Evolutionary conservation across 176 grass and related monocot genomes (phyloP).

Genomic region (Urochloa ruziziensis): DNA sequence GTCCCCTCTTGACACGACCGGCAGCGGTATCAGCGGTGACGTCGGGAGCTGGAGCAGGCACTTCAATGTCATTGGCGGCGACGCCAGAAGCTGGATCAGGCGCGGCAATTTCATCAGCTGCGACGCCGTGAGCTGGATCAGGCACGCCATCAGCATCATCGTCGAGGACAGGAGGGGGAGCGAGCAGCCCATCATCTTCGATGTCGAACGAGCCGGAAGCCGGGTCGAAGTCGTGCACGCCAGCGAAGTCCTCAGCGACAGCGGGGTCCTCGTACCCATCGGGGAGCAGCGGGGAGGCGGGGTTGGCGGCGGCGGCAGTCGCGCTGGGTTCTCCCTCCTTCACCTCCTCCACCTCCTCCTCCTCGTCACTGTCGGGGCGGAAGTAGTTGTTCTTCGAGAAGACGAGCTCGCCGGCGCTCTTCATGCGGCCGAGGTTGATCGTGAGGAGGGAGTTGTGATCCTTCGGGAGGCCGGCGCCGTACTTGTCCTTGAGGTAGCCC

Average conservation of each 20-base stretch:
- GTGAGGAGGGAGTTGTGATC: slow-evolving; percentile 51
- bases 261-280: slow-evolving; percentile 27
- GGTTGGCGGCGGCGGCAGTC: neutral
- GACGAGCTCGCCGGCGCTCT: slow-evolving; percentile 50
- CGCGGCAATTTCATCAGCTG: neutral
- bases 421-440: slow-evolving; percentile 70
- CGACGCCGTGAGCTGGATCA: neutral
- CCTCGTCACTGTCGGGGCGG: neutral
- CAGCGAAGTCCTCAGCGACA: neutral
- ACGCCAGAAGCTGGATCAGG: neutral
- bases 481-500: slow-evolving; percentile 58
- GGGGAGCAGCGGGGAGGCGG: neutral
- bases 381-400: slow-evolving; percentile 61
- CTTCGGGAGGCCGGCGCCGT: slow-evolving; percentile 34
- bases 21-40: neutral
- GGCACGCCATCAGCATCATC: neutral
- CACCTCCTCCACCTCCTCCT: neutral
- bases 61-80: neutral
- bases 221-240: neutral
- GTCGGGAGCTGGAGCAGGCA: neutral
- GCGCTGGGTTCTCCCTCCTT: slow-evolving; percentile 2
- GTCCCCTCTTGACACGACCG: slow-evolving; percentile 39
- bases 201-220: too few relatives aligned
- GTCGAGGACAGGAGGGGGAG: neutral
- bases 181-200: neutral